Conservation (phyloP, 1,284 basidiomycete species). For the Apiotrichum veenhuisii region DNA sequence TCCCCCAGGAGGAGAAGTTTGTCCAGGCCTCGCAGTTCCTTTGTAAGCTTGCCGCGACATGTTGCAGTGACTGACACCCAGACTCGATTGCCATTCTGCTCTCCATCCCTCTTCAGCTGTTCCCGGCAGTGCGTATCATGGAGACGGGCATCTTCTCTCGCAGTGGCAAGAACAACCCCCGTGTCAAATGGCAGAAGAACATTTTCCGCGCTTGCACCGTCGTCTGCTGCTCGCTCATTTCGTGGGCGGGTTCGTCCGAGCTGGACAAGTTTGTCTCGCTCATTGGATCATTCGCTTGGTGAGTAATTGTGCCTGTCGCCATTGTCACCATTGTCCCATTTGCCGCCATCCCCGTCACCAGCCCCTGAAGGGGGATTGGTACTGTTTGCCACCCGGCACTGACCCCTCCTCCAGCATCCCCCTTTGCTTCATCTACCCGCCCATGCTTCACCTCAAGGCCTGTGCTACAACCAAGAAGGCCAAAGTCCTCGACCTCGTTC, state of each 20-base stretch:
- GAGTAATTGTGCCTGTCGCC: slow-evolving; percentile 38
- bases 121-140: slow-evolving; percentile 95
- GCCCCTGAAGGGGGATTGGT: background rate
- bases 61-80: slow-evolving; percentile 13
- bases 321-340: too few species aligned
- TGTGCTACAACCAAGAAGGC: slow-evolving; percentile 69
- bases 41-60: slow-evolving; percentile 51
- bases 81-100: slow-evolving; percentile 85
- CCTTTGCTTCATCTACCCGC: slow-evolving; percentile 88
- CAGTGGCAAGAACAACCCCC: slow-evolving; percentile 64
- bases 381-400: background rate
- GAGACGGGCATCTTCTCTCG: slow-evolving; percentile 89
- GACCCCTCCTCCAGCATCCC: slow-evolving; percentile 64
- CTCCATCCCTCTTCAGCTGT: slow-evolving; percentile 90
- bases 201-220: slow-evolving; percentile 76
- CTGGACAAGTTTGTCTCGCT: slow-evolving; percentile 96
- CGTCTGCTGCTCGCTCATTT: slow-evolving; percentile 67
- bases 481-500: slow-evolving; percentile 68
- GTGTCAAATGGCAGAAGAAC: slow-evolving; percentile 81
- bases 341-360: too few species aligned
- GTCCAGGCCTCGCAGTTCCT: slow-evolving; percentile 83
- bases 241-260: slow-evolving; percentile 81
- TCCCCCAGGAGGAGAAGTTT: slow-evolving; percentile 77
- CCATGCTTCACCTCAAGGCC: slow-evolving; percentile 88
- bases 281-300: slow-evolving; percentile 93